Conservation (phyloP, 306 rosid genomes). For the Cucurbita moschata region DNA sequence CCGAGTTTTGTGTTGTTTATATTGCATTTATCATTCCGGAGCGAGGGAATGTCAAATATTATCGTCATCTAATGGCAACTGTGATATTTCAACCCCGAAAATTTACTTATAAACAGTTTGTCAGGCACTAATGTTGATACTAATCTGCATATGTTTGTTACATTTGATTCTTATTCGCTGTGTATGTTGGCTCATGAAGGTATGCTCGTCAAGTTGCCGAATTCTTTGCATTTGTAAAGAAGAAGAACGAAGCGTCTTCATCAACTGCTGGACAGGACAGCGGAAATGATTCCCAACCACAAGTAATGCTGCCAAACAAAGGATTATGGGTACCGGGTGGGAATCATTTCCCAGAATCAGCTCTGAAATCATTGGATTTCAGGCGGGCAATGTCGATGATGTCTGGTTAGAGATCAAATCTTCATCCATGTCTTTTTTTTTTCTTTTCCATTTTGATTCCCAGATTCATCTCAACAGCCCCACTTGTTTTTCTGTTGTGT, state of each 20-base stretch:
- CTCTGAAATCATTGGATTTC: constrained; percentile 52
- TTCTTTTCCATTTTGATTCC: not conserved
- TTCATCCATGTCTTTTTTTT: not conserved
- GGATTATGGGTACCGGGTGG: constrained; percentile 66
- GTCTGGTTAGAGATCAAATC: constrained; percentile 29
- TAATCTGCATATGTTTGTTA: not conserved
- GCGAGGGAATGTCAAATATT: not conserved
- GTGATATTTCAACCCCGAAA: not conserved
- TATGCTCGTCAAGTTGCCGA: constrained; percentile 90
- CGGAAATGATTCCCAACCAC: constrained; percentile 28
- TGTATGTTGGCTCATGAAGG: constrained; percentile 31
- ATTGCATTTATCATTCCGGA: not conserved
- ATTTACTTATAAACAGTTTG: not conserved
- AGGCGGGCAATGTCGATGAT: constrained; percentile 50
- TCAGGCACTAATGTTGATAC: not conserved
- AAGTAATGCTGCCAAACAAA: constrained; percentile 40
- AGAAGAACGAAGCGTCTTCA: constrained; percentile 37
- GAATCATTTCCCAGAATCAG: constrained; percentile 43
- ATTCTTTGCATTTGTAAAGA: constrained; percentile 89
- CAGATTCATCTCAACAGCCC: not conserved
- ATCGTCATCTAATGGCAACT: too few species aligned
- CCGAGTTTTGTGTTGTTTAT: not conserved
- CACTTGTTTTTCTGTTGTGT: not conserved
- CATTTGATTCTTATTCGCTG: not conserved
- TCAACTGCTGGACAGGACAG: constrained; percentile 29